A percentile compares a stretch with the other conserved stretches of the same genome.
Evolutionary conservation across 2,329 filamentous ascomycete species (phyloP).

Genomic region (Neofusicoccum ribis): DNA sequence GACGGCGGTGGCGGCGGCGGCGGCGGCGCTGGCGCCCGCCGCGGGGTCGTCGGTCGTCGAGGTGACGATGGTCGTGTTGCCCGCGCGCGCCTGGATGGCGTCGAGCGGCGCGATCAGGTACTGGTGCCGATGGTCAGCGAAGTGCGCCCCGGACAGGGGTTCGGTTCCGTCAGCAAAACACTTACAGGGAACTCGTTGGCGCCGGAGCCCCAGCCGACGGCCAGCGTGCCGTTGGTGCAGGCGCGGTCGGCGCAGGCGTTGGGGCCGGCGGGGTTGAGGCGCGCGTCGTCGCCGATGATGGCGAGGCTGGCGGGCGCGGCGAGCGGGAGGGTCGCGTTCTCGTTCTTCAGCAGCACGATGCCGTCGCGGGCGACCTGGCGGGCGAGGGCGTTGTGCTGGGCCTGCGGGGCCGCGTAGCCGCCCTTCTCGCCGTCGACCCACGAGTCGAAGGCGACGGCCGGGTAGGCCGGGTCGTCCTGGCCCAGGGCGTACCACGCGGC

Average conservation of each 20-base stretch:
- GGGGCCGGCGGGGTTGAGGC: constrained; percentile 69
- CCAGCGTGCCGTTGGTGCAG: constrained; percentile 62
- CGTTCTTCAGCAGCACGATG: constrained; percentile 62
- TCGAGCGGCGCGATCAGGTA: constrained; percentile 48
- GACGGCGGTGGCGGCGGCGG: constrained; percentile 39
- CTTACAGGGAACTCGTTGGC: constrained; percentile 43
- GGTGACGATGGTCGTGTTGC: constrained; percentile 39
- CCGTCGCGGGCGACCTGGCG: constrained; percentile 48
- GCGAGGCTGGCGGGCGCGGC: constrained; percentile 60
- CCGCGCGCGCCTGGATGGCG: constrained; percentile 41
- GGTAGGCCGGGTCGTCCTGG: constrained; percentile 46
- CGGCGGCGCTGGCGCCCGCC: constrained; percentile 40
- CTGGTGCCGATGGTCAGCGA: not conserved
- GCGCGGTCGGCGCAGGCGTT: constrained; percentile 75
- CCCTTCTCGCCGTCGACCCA: constrained; percentile 10
- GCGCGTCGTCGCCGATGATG: constrained; percentile 77
- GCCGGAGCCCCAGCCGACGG: constrained; percentile 69
- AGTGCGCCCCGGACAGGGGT: too few species aligned
- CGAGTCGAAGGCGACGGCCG: constrained; percentile 46
- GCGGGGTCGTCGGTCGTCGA: constrained; percentile 41
- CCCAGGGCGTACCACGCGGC: constrained; percentile 52
- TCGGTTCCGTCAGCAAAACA: not conserved
- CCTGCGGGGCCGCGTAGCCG: constrained; percentile 36
- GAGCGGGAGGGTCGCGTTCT: constrained; percentile 69
- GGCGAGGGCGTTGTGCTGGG: constrained; percentile 43